These are phyloP conservation scores for Cephalotrichum gorgonifer DNA, from an alignment of 2,329 filamentous ascomycete species.

Conservation along the genomic window DNA sequence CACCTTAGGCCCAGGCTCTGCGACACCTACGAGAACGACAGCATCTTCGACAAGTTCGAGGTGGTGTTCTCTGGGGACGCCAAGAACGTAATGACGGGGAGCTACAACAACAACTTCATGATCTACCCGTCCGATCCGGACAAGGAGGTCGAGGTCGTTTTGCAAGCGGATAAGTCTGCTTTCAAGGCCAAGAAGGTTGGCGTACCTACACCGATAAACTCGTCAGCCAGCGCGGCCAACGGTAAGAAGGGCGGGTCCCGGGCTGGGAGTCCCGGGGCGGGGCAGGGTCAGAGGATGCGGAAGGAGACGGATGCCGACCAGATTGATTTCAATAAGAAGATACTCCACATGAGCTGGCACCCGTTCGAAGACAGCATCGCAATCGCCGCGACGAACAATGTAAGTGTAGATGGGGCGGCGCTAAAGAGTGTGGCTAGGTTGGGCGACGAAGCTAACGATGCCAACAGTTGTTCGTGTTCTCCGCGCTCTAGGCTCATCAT, in stretches of 20 bases:
- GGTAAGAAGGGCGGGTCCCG: constrained; percentile 84
- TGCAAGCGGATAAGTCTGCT: constrained; percentile 96
- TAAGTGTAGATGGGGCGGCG: constrained; percentile 42
- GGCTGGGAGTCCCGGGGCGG: constrained; percentile 70
- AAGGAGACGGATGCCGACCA: constrained; percentile 99
- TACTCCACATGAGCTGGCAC: constrained; percentile 99
- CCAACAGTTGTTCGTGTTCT: constrained; percentile 64
- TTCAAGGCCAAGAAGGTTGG: constrained; percentile 99
- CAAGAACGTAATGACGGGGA: constrained; percentile 99
- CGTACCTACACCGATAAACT: constrained; percentile 92
- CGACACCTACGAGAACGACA: constrained; percentile 98
- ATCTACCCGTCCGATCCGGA: constrained; percentile 96
- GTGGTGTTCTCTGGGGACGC: constrained; percentile 97
- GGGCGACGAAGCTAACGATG: constrained; percentile 13
- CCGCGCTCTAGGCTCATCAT: constrained; percentile 49
- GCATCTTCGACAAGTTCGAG: constrained; percentile 99
- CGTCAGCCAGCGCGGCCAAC: constrained; percentile 58
- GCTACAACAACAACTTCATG: constrained; percentile 99
- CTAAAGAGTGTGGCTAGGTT: not conserved
- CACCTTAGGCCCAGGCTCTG: constrained; percentile 88
- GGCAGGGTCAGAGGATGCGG: constrained; percentile 86
- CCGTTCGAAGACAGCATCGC: constrained; percentile 99
- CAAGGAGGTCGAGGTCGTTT: constrained; percentile 92
- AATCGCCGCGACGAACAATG: constrained; percentile 98
- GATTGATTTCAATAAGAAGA: constrained; percentile 99